Evolutionary conservation across 208 protist genomes (phyloP).

Genomic region (Wallacemonas sp.): DNA sequence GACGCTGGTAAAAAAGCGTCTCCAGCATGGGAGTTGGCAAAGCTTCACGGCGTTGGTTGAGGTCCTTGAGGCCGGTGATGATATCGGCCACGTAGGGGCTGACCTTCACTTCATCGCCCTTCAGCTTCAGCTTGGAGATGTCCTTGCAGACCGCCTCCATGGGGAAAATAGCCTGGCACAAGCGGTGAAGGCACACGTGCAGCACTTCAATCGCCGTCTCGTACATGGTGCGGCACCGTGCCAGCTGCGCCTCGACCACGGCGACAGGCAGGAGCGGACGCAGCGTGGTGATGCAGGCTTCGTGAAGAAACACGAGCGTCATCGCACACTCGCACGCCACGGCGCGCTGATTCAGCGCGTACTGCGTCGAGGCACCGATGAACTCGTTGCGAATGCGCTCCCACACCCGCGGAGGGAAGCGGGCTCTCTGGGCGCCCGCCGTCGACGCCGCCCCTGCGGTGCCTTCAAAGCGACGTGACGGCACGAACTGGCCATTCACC

Average conservation of each 20-base stretch:
- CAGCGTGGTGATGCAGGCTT: constrained; percentile 54
- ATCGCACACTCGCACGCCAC: constrained; percentile 61
- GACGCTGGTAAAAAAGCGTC: constrained; percentile 54
- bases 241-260: constrained; percentile 37
- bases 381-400: constrained; percentile 52
- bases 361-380: constrained; percentile 55
- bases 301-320: constrained; percentile 61
- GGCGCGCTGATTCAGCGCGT: constrained; percentile 58
- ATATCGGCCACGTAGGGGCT: constrained; percentile 64
- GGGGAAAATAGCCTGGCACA: constrained; percentile 73
- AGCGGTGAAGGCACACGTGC: constrained; percentile 77
- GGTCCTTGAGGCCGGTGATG: constrained; percentile 38
- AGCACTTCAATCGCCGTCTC: constrained; percentile 60
- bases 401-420: constrained; percentile 74
- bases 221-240: constrained; percentile 47
- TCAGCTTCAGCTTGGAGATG: constrained; percentile 59
- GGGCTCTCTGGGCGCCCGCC: constrained; percentile 1
- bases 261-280: constrained; percentile 50
- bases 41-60: constrained; percentile 48
- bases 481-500: constrained; percentile 28
- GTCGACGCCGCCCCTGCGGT: constrained; percentile 13
- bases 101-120: constrained; percentile 60
- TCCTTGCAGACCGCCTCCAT: constrained; percentile 52
- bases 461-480: constrained; percentile 6
- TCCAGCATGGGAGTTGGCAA: constrained; percentile 75